These are phyloP conservation scores for Dunaliella primolecta DNA, from an alignment of 139 green algal genomes.

Conservation along the genomic window DNA sequence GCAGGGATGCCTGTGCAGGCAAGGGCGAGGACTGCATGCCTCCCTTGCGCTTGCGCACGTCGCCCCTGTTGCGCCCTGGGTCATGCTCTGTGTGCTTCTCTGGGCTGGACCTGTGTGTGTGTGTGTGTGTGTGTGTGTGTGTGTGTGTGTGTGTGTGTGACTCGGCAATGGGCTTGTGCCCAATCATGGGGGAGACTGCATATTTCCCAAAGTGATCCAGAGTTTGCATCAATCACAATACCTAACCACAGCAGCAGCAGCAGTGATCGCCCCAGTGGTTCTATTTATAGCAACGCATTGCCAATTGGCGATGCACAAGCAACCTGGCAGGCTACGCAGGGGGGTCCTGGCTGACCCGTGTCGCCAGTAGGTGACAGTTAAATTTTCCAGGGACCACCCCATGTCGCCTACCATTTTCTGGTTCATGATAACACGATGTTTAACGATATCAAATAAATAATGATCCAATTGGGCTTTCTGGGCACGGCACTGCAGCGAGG, in stretches of 20 bases:
- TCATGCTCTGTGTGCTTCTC: neutral
- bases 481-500: no score
- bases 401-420: neutral
- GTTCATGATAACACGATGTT: no score
- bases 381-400: neutral
- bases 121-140: neutral
- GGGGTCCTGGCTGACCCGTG: no score
- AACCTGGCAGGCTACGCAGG: no score
- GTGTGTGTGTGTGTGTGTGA: neutral
- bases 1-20: neutral
- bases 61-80: neutral
- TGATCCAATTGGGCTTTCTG: no score
- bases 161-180: neutral
- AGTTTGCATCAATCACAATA: neutral
- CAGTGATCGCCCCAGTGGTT: neutral
- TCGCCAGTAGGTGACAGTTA: neutral
- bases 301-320: no score
- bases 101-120: neutral
- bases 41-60: neutral
- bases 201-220: neutral
- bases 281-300: neutral
- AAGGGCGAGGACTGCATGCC: no score
- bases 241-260: neutral
- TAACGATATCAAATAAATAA: no score
- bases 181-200: neutral